Evolutionary conservation across 139 green algal species (phyloP).

Genomic region (Ettlia oleoabundans): DNA sequence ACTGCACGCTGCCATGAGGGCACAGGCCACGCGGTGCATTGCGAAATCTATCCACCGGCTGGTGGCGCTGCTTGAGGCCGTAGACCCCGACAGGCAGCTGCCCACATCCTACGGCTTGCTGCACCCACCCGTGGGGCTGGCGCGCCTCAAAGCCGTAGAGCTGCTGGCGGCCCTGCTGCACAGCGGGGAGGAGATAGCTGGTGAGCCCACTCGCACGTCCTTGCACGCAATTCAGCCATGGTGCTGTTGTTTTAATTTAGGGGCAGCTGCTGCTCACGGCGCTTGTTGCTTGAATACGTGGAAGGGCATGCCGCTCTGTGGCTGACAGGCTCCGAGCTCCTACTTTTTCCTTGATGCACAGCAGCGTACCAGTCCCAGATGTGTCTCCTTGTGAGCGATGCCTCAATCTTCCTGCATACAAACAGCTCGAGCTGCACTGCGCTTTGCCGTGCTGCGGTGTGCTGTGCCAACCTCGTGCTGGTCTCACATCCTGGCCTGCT

Average conservation of each 20-base stretch:
- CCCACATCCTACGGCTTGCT: constrained; percentile 84
- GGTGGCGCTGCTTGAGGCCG: constrained; percentile 60
- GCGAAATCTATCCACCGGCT: constrained; percentile 59
- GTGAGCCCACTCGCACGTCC: not conserved
- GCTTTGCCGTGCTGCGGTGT: not conserved
- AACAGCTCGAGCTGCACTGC: too few species aligned
- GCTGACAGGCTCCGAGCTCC: too few species aligned
- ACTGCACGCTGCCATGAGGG: constrained; percentile 34
- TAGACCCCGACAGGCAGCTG: constrained; percentile 32
- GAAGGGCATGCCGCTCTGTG: too few species aligned
- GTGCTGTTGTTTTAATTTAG: not conserved
- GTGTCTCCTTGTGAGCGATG: too few species aligned
- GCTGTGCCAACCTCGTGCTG: not conserved
- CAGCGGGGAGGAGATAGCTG: constrained; percentile 58
- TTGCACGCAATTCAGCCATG: too few species aligned
- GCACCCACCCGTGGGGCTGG: constrained; percentile 70
- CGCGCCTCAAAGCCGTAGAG: constrained; percentile 80
- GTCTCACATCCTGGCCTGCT: not conserved
- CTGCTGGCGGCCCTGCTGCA: constrained; percentile 82
- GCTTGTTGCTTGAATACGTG: too few species aligned
- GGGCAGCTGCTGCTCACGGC: too few species aligned
- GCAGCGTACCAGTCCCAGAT: too few species aligned
- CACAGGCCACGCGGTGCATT: constrained; percentile 47
- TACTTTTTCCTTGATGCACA: too few species aligned
- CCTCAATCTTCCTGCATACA: too few species aligned